Conservation (phyloP, 768 basidiomycete genomes). For the Lentinula detonsa region DNA sequence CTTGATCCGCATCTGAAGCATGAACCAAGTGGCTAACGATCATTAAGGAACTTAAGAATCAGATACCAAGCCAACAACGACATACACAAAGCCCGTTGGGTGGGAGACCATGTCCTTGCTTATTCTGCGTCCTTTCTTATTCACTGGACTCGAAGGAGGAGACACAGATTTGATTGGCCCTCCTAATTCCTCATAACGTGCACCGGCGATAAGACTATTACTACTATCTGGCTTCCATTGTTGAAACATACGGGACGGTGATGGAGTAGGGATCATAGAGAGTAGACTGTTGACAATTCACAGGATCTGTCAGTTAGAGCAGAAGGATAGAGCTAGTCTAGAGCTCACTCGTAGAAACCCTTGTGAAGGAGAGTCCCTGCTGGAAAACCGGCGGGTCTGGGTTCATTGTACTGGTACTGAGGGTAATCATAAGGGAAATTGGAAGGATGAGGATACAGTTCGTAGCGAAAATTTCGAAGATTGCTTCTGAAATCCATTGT, state of each 20-base stretch:
- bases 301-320: not conserved
- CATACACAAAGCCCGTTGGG: conserved; percentile 82
- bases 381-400: conserved; percentile 41
- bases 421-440: conserved; percentile 37
- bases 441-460: conserved; percentile 21
- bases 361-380: conserved; percentile 77
- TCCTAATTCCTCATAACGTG: conserved; percentile 59
- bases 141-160: conserved; percentile 24
- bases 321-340: no score
- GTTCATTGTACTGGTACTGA: conserved; percentile 34
- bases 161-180: conserved; percentile 18
- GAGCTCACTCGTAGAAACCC: conserved; percentile 67
- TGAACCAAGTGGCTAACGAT: conserved; percentile 75
- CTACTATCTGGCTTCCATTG: conserved; percentile 34
- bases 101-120: conserved; percentile 87
- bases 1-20: conserved; percentile 86
- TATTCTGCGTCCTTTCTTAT: conserved; percentile 57
- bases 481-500: conserved; percentile 9
- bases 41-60: conserved; percentile 13
- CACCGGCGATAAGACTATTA: conserved; percentile 50
- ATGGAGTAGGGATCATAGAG: conserved; percentile 69
- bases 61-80: conserved; percentile 16
- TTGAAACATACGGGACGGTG: conserved; percentile 62
- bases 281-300: conserved; percentile 33
- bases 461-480: conserved; percentile 8